Evolutionary conservation across 805 yeast species (phyloP), one percentile per base, ranked within the genome.

Genomic region (Lachancea quebecensis): DNA sequence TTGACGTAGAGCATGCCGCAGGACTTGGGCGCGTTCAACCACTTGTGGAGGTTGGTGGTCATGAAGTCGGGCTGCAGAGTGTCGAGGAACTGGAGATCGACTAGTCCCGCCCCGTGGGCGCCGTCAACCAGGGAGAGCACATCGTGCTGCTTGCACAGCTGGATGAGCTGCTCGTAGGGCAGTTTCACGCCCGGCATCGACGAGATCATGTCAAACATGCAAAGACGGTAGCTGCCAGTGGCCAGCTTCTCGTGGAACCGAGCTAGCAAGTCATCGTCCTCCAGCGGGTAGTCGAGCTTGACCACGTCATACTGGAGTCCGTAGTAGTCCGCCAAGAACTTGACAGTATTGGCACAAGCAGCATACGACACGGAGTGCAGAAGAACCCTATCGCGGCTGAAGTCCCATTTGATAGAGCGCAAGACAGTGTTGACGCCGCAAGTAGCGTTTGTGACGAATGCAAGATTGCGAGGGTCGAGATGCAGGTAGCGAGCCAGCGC

Each of bases 91-190:
- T 70, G 65, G n/a, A 75, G 44, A 9, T 73, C 72, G 28, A 76
- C 53, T 44, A 71, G 62, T 0, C 91, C 91, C 31, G 78, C 68
- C 1, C 78, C 74, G 56, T 84, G 91, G 4, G 90, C 91, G 11
- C 84, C 91, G 58, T 84, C 91, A 21, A 84, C 72, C 36, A 81
- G 61, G 3, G 85, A 76, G 38, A 79, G 49, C 4, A 77, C 75
- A 11, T 64, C 60, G 39, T 75, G 61, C 41, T 73, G 60, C 11
- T 64, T 58, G 50, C 87, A 78, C 35, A 76, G 53, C 6, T 57
- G 49, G 2, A 71, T 66, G 38, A 83, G 51, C 42, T 66, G 56
- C 48, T 72, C 71, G 58, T 71, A 82, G 1, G 93, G 91, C 27
- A 82, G 52, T 17, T 60, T 53, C 4, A 73, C 73, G 8, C 82